Evolutionary conservation across 768 basidiomycete species (phyloP).

Genomic region (Tylopilus sp.): DNA sequence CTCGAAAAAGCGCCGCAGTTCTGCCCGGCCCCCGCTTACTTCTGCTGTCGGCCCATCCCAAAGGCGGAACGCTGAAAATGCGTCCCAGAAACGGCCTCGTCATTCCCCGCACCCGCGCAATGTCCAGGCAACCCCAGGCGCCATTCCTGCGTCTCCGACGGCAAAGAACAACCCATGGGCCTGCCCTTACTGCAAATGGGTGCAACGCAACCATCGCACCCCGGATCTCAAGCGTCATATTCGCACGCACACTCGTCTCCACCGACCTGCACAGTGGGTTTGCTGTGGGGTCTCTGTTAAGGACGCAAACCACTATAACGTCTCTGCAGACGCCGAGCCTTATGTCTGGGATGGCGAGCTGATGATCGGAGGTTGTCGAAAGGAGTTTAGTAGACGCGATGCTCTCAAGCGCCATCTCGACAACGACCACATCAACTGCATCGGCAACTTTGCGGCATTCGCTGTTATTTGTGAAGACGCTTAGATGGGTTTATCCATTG

Average conservation of each 20-base stretch:
- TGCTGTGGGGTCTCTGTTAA: slow-evolving; percentile 34
- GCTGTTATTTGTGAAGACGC: slow-evolving; percentile 24
- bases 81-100: slow-evolving; percentile 27
- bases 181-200: slow-evolving; percentile 48
- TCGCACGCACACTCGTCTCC: slow-evolving; percentile 44
- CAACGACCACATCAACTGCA: slow-evolving; percentile 33
- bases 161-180: slow-evolving; percentile 35
- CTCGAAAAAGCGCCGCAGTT: slow-evolving; percentile 34
- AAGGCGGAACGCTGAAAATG: slow-evolving; percentile 3
- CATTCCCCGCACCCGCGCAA: slow-evolving; percentile 44
- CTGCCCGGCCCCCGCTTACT: slow-evolving; percentile 1
- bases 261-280: slow-evolving; percentile 36
- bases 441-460: slow-evolving; percentile 32
- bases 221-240: slow-evolving; percentile 62
- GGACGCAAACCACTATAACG: slow-evolving; percentile 20
- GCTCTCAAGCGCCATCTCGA: slow-evolving; percentile 41
- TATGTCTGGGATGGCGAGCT: slow-evolving; percentile 27
- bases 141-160: slow-evolving; percentile 9
- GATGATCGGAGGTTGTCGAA: slow-evolving; percentile 39
- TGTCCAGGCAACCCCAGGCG: slow-evolving; percentile 35
- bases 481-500: slow-evolving; percentile 6
- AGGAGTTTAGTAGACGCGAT: slow-evolving; percentile 37
- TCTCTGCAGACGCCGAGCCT: slow-evolving; percentile 22
- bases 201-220: slow-evolving; percentile 46
- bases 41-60: not conserved